Base-by-base conservation (phyloP, 257 asterid species). In the Przewalskia tangutica region DNA sequence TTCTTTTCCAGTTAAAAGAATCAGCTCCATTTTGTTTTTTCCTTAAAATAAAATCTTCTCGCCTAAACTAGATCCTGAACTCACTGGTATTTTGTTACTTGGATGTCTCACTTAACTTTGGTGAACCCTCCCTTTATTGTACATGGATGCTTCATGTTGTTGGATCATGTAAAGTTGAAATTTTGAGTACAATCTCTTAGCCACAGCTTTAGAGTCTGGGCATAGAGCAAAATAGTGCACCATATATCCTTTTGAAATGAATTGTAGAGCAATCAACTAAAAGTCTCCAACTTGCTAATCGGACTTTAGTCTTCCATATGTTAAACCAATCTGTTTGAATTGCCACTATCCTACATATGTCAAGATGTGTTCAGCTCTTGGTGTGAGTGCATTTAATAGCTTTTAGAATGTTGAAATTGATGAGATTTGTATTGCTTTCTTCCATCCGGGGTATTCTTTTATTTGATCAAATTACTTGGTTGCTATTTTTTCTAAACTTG, bases 401-500 rank as follows among this genome's bases (percentile, higher is more conserved):
- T 75, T 75, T 23, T 13, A 23, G 14, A 75, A 75, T 48, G 80
- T 62, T 50, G 60, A 75, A 48, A 71, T 71, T 71, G 80, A 75
- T 50, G 80, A 75, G 40, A 75, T 50, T 75, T 13, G 40, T 46
- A 32, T 63, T 63, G 17, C 18, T 0, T 56, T 32, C 10, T 27
- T 63, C 70, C 8, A 23, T 13, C 7, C 7, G 62, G 8, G 46
- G 46, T 50, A 1, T 50, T 50, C 62, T 23, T 73, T 20, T 23
- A 20, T 32, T 4, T 75, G 62, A 13, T 75, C 42, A 75, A 50
- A 50, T 75, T 76, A 73, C 85, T 83, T 67, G 86, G 87, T 50
- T 75, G 23, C 75, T 7, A 0, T 4, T 7, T 83, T 91, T 81
- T 86, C 81, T 51, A 77, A 60, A 48, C 81, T 82, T 85, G 87